Evolutionary conservation across 768 basidiomycete genomes (phyloP).

Genomic region (Collybia nuda): DNA sequence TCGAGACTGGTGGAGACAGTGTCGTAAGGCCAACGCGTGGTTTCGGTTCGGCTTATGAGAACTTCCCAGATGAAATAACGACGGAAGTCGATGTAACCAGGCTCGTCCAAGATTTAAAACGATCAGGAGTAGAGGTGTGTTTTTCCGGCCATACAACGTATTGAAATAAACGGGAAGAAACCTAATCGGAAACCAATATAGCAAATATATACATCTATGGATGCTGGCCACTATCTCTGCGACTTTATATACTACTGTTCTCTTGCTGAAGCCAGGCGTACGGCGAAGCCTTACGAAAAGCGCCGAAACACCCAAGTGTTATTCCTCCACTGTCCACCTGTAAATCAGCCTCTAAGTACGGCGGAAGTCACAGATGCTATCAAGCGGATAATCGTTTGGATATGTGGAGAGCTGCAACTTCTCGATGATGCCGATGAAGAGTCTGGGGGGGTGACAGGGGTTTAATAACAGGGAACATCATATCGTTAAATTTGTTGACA

Average conservation of each 20-base stretch:
- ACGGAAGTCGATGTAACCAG: constrained; percentile 63
- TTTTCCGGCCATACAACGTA: neutral
- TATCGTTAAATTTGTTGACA: neutral
- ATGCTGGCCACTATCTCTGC: constrained; percentile 74
- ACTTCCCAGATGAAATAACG: constrained; percentile 52
- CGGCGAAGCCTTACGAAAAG: constrained; percentile 40
- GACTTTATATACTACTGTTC: constrained; percentile 81
- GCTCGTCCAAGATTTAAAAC: constrained; percentile 54
- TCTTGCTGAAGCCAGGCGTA: constrained; percentile 64
- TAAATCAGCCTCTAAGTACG: constrained; percentile 60
- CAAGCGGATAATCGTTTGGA: constrained; percentile 60
- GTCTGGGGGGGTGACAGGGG: no score
- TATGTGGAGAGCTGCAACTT: constrained; percentile 41
- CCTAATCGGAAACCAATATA: constrained; percentile 21
- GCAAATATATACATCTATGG: constrained; percentile 73
- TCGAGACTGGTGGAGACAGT: constrained; percentile 33
- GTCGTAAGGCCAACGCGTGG: constrained; percentile 38
- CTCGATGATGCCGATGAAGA: constrained; percentile 23
- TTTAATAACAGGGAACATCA: neutral
- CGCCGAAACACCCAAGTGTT: constrained; percentile 51
- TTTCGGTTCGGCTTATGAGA: constrained; percentile 51
- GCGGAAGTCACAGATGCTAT: constrained; percentile 70
- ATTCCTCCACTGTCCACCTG: constrained; percentile 73
- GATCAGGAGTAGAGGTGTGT: constrained; percentile 48
- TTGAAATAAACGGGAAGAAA: neutral